Percentiles rank a stretch among this genome's conserved stretches.
Conservation (phyloP, 768 basidiomycete genomes). For the Amanita polypyramis region DNA sequence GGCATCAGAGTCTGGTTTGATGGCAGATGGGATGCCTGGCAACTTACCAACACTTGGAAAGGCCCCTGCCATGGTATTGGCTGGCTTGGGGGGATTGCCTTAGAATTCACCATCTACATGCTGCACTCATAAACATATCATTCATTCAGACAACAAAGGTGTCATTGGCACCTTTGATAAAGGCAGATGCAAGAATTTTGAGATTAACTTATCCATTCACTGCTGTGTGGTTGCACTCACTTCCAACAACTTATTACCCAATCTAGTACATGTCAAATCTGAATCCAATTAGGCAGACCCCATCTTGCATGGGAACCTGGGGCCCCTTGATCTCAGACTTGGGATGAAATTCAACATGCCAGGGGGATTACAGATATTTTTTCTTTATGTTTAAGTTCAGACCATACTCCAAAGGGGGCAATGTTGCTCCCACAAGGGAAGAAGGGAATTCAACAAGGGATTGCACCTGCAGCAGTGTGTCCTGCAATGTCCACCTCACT, state of each 20-base stretch:
- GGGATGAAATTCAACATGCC: slow-evolving; percentile 9
- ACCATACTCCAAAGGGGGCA: slow-evolving; percentile 8
- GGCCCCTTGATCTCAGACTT: slow-evolving; percentile 1
- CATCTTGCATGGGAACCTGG: slow-evolving; percentile 18
- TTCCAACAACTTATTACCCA: slow-evolving; percentile 10
- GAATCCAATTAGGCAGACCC: slow-evolving; percentile 20
- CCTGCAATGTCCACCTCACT: neutral
- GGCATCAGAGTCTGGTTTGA: slow-evolving; percentile 26
- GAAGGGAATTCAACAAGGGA: neutral
- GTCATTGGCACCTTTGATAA: slow-evolving; percentile 22
- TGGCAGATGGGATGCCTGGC: slow-evolving; percentile 20
- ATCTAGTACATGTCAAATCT: slow-evolving; percentile 16
- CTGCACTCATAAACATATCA: no score
- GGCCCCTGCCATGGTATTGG: slow-evolving; percentile 14
- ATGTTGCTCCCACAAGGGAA: slow-evolving; percentile 2
- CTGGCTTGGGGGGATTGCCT: slow-evolving; percentile 17
- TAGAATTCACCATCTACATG: slow-evolving; percentile 1
- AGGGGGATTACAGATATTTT: slow-evolving; percentile 8
- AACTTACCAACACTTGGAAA: slow-evolving; percentile 10
- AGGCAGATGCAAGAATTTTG: slow-evolving; percentile 19
- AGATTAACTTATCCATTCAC: slow-evolving; percentile 20
- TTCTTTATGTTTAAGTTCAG: slow-evolving; percentile 9
- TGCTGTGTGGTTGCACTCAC: slow-evolving; percentile 9
- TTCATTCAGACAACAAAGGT: slow-evolving; percentile 22
- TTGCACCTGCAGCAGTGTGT: neutral